phyloP scores from a whole-genome alignment of 2,329 filamentous ascomycete species.

The Scortechinia acanthostroma region DNA sequence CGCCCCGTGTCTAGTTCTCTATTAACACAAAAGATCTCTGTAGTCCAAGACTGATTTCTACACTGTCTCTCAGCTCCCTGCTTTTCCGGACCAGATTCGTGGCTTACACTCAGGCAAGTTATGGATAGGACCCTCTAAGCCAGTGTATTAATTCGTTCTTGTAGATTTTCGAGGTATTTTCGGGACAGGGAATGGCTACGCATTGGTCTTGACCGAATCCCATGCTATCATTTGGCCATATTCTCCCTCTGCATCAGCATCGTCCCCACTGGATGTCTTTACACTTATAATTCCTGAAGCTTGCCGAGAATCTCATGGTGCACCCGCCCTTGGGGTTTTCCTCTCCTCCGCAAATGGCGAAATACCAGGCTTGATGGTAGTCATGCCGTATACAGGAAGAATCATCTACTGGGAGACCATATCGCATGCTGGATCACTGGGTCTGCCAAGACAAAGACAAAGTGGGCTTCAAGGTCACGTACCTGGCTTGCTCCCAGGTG shows the following conservation, averaged over 20 bases:
- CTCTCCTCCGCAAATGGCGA: conserved; percentile 39
- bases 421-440: conserved; percentile 48
- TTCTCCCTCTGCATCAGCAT: conserved; percentile 13
- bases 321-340: conserved; percentile 46
- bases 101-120: conserved; percentile 30
- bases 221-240: conserved; percentile 58
- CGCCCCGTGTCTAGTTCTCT: too few relatives aligned
- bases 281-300: conserved; percentile 15
- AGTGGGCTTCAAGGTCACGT: conserved; percentile 45
- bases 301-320: conserved; percentile 4
- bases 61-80: conserved; percentile 45
- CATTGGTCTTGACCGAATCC: conserved; percentile 45
- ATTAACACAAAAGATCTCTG: too few relatives aligned
- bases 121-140: too few relatives aligned
- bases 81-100: conserved; percentile 44
- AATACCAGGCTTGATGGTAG: conserved; percentile 47
- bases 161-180: conserved; percentile 26
- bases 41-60: conserved; percentile 53
- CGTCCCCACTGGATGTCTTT: conserved; percentile 6
- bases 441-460: conserved; percentile 45
- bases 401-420: conserved; percentile 60
- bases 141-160: too few relatives aligned
- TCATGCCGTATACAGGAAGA: conserved; percentile 47
- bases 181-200: conserved; percentile 31
- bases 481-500: conserved; percentile 41